Conservation (phyloP, 2,329 filamentous ascomycete genomes). For the Gremmenia infestans region DNA sequence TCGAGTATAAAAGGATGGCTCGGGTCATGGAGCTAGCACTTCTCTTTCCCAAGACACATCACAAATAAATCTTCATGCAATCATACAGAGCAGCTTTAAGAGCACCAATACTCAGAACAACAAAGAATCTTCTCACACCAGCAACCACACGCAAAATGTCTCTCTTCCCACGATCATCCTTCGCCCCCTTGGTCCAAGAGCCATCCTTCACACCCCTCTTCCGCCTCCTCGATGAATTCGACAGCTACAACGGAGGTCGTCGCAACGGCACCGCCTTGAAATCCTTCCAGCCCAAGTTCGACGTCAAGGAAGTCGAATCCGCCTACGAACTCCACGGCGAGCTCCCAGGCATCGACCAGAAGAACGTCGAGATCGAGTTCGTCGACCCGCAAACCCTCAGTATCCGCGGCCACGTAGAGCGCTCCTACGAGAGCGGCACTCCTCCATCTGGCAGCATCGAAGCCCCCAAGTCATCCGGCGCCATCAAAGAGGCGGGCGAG, state of each 20-base stretch:
- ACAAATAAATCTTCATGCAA: constrained; percentile 20
- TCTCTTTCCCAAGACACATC: constrained; percentile 9
- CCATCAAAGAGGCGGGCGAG: constrained; percentile 37
- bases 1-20: constrained; percentile 18
- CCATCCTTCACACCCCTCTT: constrained; percentile 54
- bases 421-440: constrained; percentile 47
- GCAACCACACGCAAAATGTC: constrained; percentile 46
- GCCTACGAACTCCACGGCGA: constrained; percentile 76
- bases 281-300: constrained; percentile 72
- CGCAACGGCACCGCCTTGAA: constrained; percentile 18
- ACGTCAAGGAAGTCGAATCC: constrained; percentile 64
- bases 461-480: constrained; percentile 31
- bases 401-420: constrained; percentile 65
- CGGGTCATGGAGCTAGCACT: background rate
- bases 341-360: constrained; percentile 69
- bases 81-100: constrained; percentile 18
- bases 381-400: constrained; percentile 68
- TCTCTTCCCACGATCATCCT: constrained; percentile 51
- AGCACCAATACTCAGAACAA: constrained; percentile 11
- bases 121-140: constrained; percentile 22
- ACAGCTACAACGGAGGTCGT: constrained; percentile 42
- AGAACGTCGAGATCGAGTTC: constrained; percentile 74
- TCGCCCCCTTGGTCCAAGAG: constrained; percentile 30
- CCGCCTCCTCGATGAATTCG: constrained; percentile 60
- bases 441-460: constrained; percentile 45